phyloP scores from a whole-genome alignment of 495 filamentous ascomycete species.

The Talaromyces proteolyticus region DNA sequence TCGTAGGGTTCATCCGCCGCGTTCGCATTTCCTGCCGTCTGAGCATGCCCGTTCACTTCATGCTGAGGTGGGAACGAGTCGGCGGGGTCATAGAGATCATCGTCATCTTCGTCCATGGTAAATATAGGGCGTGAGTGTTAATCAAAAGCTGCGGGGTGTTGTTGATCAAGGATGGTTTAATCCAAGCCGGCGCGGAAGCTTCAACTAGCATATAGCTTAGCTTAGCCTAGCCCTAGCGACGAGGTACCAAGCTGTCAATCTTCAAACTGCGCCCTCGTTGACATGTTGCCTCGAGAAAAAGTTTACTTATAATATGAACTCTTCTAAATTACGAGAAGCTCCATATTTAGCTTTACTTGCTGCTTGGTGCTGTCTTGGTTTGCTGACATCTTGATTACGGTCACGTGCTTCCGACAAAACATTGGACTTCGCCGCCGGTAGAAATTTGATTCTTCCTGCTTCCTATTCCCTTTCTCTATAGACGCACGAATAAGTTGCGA shows the following conservation, averaged over 20 bases:
- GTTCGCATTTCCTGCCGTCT: constrained; percentile 25
- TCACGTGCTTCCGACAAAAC: no score
- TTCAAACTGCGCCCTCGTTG: no score
- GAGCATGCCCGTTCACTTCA: constrained; percentile 17
- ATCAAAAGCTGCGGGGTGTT: constrained; percentile 14
- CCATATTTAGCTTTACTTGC: no score
- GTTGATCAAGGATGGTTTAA: constrained; percentile 12
- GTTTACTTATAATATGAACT: no score
- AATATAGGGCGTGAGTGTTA: constrained; percentile 6
- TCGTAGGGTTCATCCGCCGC: constrained; percentile 62
- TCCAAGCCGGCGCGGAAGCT: background rate
- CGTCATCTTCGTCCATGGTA: constrained; percentile 47
- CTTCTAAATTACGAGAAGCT: no score
- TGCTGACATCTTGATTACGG: no score
- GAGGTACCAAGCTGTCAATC: no score
- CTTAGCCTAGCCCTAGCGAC: background rate
- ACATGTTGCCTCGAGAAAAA: no score
- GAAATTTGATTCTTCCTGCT: background rate
- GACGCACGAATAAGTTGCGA: no score
- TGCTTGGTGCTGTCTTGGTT: no score
- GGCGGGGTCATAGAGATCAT: constrained; percentile 48
- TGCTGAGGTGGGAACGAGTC: constrained; percentile 31
- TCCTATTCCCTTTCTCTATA: no score
- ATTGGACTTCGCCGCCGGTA: no score
- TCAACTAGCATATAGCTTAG: constrained; percentile 6